Base-by-base conservation (phyloP, 1,139 yeast genomes). In the Sugiyamaella neomexicana region DNA sequence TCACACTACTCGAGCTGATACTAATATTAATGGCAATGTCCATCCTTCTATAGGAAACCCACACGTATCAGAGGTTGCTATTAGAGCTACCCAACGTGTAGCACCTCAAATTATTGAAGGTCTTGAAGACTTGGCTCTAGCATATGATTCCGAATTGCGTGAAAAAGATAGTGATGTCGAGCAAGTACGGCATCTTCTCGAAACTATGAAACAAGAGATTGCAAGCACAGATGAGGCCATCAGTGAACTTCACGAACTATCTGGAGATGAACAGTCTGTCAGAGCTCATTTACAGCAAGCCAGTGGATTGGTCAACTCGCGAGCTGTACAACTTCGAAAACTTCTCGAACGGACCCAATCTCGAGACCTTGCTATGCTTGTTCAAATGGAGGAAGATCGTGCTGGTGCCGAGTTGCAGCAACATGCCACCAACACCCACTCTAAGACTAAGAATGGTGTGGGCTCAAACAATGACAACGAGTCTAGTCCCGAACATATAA, bases 261-360 rank as follows among this genome's bases (percentile, higher is more conserved):
- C 69, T 13, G 75, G 73, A 6, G 64, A 65, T 29, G 71, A 67
- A 55, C 60, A 50, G 37, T 62, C 37, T 50, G 65, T 65, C 52
- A 65, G 56, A 58, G 57, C 55, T 52, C 65, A 59, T 56, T 64
- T 50, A 53, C 61, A 57, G 52, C 70, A 62, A 52, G 68, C 67
- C 42, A 68, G 62, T 42, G 70, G 58, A 50, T 60, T 62, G 13
- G 71, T 67, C 27, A 58, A 60, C 2, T 64, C 66, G 15, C 68
- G 72, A 45, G 65, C 72, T 2, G 57, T 59, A n/a, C 70, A 71
- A 49, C 68, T 83, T 49, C 71, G 70, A 29, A 73, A 71, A 55
- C 58, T 78, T 3, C 69, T 82, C 36, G 86, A 82, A 62, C 74
- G 82, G 46, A 73, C 83, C 1, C 90, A 85, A 62, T 78, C 81